A percentile compares a stretch with the other conserved stretches of the same genome.
Conservation (phyloP, 1,139 yeast species). For the Diutina pseudorugosa region DNA sequence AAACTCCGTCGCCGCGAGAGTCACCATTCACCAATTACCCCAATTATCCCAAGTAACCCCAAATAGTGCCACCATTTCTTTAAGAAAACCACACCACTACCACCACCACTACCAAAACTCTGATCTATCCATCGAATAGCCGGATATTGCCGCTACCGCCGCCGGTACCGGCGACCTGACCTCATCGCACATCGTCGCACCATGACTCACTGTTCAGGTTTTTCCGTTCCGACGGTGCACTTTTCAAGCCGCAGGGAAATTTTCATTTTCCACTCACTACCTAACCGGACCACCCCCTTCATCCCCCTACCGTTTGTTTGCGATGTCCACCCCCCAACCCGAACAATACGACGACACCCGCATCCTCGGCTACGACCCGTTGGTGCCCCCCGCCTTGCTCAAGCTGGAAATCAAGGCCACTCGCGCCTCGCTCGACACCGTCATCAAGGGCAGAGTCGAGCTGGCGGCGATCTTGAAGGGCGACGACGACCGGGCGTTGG, state of each 20-base stretch:
- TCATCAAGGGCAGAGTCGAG: conserved; percentile 64
- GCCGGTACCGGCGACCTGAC: background rate
- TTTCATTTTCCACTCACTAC: background rate
- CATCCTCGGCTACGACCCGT: conserved; percentile 66
- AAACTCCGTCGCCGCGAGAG: too few relatives aligned
- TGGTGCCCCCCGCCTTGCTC: conserved; percentile 77
- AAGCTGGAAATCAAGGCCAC: conserved; percentile 71
- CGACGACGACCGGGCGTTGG: conserved; percentile 68
- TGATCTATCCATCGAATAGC: too few relatives aligned
- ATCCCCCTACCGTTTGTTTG: background rate
- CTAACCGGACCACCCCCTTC: too few relatives aligned
- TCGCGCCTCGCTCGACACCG: conserved; percentile 48
- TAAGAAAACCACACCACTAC: too few relatives aligned
- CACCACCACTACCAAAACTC: too few relatives aligned
- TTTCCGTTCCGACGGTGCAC: background rate
- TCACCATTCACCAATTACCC: too few relatives aligned
- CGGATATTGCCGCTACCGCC: background rate
- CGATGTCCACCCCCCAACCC: conserved; percentile 43
- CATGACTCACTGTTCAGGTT: background rate
- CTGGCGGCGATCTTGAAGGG: conserved; percentile 62
- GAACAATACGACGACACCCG: conserved; percentile 17
- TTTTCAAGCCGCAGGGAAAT: background rate
- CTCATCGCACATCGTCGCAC: background rate
- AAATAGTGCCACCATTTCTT: too few relatives aligned
- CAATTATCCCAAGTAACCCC: too few relatives aligned